A percentile compares a stretch with the other conserved stretches of the same genome.
Evolutionary conservation across 2,329 filamentous ascomycete genomes (phyloP).

Genomic region (Dichotomopilus funicola): DNA sequence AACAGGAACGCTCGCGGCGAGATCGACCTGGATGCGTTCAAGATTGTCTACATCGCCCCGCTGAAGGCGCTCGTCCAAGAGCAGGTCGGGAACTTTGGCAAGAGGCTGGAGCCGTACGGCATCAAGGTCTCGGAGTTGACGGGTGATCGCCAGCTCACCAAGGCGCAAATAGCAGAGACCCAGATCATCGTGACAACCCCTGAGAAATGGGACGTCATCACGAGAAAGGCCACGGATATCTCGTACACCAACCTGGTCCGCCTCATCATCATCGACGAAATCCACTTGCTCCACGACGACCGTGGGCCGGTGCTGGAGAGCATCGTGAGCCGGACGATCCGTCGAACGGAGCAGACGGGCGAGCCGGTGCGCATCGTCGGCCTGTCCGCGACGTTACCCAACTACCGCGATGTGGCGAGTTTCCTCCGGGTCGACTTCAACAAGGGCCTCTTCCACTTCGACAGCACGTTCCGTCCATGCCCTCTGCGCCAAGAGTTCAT

Average conservation of each 20-base stretch:
- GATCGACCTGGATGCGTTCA: slow-evolving; percentile 93
- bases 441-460: slow-evolving; percentile 92
- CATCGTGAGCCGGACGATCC: slow-evolving; percentile 90
- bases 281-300: slow-evolving; percentile 94
- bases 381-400: slow-evolving; percentile 89
- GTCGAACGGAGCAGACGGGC: slow-evolving; percentile 87
- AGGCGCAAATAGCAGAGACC: slow-evolving; percentile 96
- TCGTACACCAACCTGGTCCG: slow-evolving; percentile 97
- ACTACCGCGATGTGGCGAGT: slow-evolving; percentile 91
- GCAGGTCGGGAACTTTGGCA: slow-evolving; percentile 95
- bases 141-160: slow-evolving; percentile 94
- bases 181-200: slow-evolving; percentile 98
- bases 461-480: slow-evolving; percentile 87
- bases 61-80: slow-evolving; percentile 94
- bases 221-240: slow-evolving; percentile 90
- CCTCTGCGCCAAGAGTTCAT: slow-evolving; percentile 95
- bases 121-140: slow-evolving; percentile 93
- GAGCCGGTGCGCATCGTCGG: slow-evolving; percentile 88
- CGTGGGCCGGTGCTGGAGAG: slow-evolving; percentile 95
- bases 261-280: slow-evolving; percentile 94
- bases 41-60: slow-evolving; percentile 96
- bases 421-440: slow-evolving; percentile 84
- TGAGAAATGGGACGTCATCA: slow-evolving; percentile 99
- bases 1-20: slow-evolving; percentile 87
- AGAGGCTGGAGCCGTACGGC: slow-evolving; percentile 81